These are phyloP conservation scores for Dacryopinax primogenitus DNA, from an alignment of 768 basidiomycete species.

Conservation along the genomic window DNA sequence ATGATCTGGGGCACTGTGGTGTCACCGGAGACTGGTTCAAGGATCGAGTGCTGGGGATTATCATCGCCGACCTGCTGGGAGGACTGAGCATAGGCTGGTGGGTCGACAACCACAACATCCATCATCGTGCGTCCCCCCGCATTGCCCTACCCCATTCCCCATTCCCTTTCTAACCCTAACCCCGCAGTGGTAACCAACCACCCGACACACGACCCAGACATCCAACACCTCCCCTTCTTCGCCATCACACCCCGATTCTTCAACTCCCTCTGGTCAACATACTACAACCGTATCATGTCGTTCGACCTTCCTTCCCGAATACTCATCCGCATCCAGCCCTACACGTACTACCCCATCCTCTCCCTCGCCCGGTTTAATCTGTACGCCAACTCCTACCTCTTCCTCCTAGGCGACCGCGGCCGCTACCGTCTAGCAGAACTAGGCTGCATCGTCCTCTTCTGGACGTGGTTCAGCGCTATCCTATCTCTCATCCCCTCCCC, in stretches of 20 bases:
- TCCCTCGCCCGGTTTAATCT: constrained; percentile 89
- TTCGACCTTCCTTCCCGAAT: constrained; percentile 57
- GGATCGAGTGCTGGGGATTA: constrained; percentile 67
- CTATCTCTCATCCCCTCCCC: constrained; percentile 60
- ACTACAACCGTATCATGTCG: constrained; percentile 76
- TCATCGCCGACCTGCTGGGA: constrained; percentile 75
- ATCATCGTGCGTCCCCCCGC: constrained; percentile 59
- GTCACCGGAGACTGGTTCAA: constrained; percentile 75
- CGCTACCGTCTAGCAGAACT: constrained; percentile 63
- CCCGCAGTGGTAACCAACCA: constrained; percentile 85
- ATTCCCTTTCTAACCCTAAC: background rate
- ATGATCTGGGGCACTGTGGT: constrained; percentile 91
- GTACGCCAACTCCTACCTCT: constrained; percentile 73
- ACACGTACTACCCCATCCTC: constrained; percentile 83
- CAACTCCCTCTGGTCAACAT: constrained; percentile 77
- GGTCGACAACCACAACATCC: constrained; percentile 83
- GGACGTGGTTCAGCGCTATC: constrained; percentile 70
- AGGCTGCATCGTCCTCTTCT: constrained; percentile 64
- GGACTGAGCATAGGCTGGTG: constrained; percentile 97
- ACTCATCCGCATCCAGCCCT: constrained; percentile 71
- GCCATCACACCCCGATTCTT: constrained; percentile 85
- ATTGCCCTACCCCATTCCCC: constrained; percentile 3
- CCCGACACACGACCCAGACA: constrained; percentile 70
- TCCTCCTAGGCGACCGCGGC: constrained; percentile 57
- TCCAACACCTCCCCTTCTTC: constrained; percentile 71